phyloP scores from a whole-genome alignment of 306 rosid genomes.

The Abrus pulchellus region DNA sequence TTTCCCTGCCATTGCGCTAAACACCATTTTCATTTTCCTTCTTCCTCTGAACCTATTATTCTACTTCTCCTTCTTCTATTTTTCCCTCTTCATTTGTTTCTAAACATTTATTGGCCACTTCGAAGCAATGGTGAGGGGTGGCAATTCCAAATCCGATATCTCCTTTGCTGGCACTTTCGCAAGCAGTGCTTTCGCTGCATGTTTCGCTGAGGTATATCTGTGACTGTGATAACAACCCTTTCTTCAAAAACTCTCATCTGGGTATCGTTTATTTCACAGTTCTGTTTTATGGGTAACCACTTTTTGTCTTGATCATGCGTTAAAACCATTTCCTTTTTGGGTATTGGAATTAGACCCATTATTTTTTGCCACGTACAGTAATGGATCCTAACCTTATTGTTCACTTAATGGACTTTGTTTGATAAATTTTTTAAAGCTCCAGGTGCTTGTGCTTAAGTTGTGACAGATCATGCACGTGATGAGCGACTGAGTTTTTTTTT shows the following conservation, averaged over 20 bases:
- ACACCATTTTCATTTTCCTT: background rate
- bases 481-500: background rate
- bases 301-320: slow-evolving; percentile 37
- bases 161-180: slow-evolving; percentile 76
- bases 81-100: background rate
- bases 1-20: slow-evolving; percentile 30
- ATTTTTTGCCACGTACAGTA: background rate
- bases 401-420: slow-evolving; percentile 11
- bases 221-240: background rate
- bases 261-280: background rate
- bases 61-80: background rate
- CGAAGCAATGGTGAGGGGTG: slow-evolving; percentile 69
- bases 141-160: slow-evolving; percentile 67
- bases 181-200: slow-evolving; percentile 83
- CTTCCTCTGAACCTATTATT: background rate
- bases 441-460: background rate
- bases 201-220: slow-evolving; percentile 74
- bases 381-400: slow-evolving; percentile 10
- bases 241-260: slow-evolving; percentile 18
- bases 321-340: background rate
- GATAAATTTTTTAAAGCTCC: background rate
- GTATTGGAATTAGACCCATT: background rate
- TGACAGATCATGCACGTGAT: slow-evolving; percentile 12
- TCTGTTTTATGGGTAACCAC: background rate
- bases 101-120: slow-evolving; percentile 5